A percentile compares a stretch with the other conserved stretches of the same genome.
Evolutionary conservation across 2,329 filamentous ascomycete genomes (phyloP).

Genomic region (Calonectria montana): DNA sequence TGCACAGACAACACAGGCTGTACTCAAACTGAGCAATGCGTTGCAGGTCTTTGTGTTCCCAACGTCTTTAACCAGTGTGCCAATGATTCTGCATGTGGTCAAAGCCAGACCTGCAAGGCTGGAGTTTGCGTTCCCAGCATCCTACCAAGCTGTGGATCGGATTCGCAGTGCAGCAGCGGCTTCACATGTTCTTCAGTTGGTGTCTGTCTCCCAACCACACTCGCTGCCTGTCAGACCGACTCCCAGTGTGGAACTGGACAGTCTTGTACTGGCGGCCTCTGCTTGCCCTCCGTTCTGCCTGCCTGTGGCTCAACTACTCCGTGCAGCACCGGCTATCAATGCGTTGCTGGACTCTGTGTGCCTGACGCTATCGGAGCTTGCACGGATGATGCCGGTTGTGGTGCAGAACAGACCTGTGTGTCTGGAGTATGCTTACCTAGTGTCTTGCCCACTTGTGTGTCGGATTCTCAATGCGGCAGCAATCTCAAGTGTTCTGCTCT

Average conservation of each 20-base stretch:
- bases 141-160: not conserved
- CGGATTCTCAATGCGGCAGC: not conserved
- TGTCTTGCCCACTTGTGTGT: not conserved
- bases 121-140: conserved; percentile 6
- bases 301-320: not conserved
- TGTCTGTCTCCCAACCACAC: not conserved
- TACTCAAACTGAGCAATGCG: not conserved
- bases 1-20: not conserved
- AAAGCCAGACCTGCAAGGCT: not conserved
- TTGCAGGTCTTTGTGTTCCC: conserved; percentile 9
- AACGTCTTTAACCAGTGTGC: not conserved
- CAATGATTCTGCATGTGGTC: not conserved
- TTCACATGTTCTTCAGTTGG: conserved; percentile 12
- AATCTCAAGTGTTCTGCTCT: not conserved
- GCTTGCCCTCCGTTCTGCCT: not conserved
- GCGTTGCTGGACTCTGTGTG: conserved; percentile 1
- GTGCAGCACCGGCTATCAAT: not conserved
- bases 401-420: not conserved
- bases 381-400: not conserved
- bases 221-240: not conserved
- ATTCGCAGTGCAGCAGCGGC: not conserved
- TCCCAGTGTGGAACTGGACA: not conserved
- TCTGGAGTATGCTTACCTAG: not conserved
- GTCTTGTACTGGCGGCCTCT: not conserved
- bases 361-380: not conserved